A percentile compares a stretch with the other conserved stretches of the same genome.
phyloP scores from a whole-genome alignment of 805 yeast species.

The Pichia insulana region DNA sequence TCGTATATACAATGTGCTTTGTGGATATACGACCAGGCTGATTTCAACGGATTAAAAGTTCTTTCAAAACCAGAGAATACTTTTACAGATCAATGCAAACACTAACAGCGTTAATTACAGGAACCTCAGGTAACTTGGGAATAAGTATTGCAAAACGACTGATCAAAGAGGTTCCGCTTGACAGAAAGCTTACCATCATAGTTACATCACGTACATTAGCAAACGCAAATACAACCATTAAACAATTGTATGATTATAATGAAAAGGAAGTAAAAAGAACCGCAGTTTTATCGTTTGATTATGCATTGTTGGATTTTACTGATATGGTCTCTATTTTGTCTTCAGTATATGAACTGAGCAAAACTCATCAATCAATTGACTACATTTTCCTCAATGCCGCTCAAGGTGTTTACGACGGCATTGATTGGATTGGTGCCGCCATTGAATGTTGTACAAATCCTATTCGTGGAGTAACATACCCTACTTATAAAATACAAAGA shows the following conservation, averaged over 20 bases:
- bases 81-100: constrained; percentile 13
- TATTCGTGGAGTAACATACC: constrained; percentile 76
- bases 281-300: constrained; percentile 74
- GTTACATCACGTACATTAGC: constrained; percentile 88
- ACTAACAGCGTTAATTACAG: constrained; percentile 28
- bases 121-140: constrained; percentile 62
- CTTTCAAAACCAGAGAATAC: no score
- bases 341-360: constrained; percentile 62
- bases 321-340: constrained; percentile 77
- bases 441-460: constrained; percentile 61
- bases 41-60: no score
- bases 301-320: constrained; percentile 79
- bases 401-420: constrained; percentile 78
- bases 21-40: no score
- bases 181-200: constrained; percentile 59
- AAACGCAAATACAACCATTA: constrained; percentile 69
- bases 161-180: constrained; percentile 47
- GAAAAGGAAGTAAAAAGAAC: constrained; percentile 31
- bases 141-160: constrained; percentile 76
- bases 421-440: constrained; percentile 76
- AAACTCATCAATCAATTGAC: constrained; percentile 60
- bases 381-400: constrained; percentile 84
- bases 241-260: constrained; percentile 39
- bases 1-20: no score
- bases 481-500: constrained; percentile 76